Evolutionary conservation across 192 early-diverging fungal genomes (phyloP).

Genomic region (Coemansia sp.): DNA sequence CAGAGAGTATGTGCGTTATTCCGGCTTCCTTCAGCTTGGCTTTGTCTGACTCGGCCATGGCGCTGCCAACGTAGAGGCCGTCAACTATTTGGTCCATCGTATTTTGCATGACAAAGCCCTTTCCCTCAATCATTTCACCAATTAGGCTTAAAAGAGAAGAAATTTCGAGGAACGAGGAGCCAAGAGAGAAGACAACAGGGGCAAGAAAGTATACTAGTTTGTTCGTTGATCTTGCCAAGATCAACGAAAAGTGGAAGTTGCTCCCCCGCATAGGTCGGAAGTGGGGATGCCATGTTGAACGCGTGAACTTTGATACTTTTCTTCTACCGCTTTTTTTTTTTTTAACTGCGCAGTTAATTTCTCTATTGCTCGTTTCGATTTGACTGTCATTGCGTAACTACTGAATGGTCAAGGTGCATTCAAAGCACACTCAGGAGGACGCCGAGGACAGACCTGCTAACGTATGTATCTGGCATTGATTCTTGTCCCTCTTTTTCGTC

Average conservation of each 20-base stretch:
- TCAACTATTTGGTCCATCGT: conserved; percentile 47
- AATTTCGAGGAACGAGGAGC: not conserved
- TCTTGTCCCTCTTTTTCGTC: not conserved
- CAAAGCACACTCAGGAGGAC: conserved; percentile 27
- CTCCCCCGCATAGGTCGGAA: too few relatives aligned
- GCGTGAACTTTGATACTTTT: not conserved
- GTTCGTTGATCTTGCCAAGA: not conserved
- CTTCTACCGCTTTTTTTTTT: not conserved
- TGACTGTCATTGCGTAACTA: not conserved
- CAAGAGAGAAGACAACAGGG: too few relatives aligned
- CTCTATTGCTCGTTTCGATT: not conserved
- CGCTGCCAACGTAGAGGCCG: conserved; percentile 53
- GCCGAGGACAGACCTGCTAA: conserved; percentile 1
- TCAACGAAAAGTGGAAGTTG: too few relatives aligned
- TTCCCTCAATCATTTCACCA: conserved; percentile 23
- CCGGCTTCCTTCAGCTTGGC: conserved; percentile 24
- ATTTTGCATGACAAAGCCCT: conserved; percentile 45
- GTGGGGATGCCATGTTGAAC: not conserved
- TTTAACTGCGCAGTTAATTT: not conserved
- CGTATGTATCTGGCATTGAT: conserved; percentile 2
- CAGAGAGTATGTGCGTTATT: conserved; percentile 50
- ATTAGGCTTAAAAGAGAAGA: not conserved
- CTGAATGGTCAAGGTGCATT: conserved; percentile 31
- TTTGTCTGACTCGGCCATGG: conserved; percentile 50
- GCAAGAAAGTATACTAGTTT: not conserved